Evolutionary conservation across 164 flowering plant species (phyloP).

Genomic region (Aristolochia fimbriata): DNA sequence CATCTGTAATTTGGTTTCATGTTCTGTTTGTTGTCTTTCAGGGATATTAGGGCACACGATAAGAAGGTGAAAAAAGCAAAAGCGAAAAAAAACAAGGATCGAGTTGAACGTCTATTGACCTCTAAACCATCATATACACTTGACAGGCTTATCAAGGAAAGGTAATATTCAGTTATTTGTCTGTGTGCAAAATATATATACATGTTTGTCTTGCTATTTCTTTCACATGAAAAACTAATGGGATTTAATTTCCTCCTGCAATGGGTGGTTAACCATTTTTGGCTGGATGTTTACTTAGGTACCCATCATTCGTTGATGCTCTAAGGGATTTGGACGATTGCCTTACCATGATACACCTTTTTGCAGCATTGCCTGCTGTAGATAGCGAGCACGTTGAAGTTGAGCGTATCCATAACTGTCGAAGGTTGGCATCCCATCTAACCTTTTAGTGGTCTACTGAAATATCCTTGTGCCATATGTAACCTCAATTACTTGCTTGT

Average conservation of each 20-base stretch:
- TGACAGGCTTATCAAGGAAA: conserved; percentile 57
- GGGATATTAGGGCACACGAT: conserved; percentile 53
- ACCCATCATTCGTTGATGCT: conserved; percentile 79
- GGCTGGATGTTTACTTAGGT: conserved; percentile 32
- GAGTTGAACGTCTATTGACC: conserved; percentile 33
- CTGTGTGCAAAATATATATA: too few relatives aligned
- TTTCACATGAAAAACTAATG: too few relatives aligned
- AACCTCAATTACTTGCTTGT: neutral
- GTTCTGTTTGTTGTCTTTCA: neutral
- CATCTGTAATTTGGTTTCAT: neutral
- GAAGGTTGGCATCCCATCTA: conserved; percentile 41
- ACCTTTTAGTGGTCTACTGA: neutral
- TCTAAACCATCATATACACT: conserved; percentile 48
- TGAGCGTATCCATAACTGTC: conserved; percentile 62
- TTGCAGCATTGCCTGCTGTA: conserved; percentile 77
- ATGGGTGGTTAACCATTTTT: neutral
- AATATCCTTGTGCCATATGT: neutral
- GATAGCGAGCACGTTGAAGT: conserved; percentile 56
- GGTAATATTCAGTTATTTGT: conserved; percentile 26
- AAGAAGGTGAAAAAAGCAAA: conserved; percentile 66
- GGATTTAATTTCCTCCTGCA: too few relatives aligned
- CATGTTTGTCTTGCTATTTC: too few relatives aligned
- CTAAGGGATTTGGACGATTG: conserved; percentile 93
- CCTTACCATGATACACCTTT: conserved; percentile 86
- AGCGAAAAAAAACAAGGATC: conserved; percentile 61